Evolutionary conservation across 768 basidiomycete genomes (phyloP).

Genomic region (Boletales sp.): DNA sequence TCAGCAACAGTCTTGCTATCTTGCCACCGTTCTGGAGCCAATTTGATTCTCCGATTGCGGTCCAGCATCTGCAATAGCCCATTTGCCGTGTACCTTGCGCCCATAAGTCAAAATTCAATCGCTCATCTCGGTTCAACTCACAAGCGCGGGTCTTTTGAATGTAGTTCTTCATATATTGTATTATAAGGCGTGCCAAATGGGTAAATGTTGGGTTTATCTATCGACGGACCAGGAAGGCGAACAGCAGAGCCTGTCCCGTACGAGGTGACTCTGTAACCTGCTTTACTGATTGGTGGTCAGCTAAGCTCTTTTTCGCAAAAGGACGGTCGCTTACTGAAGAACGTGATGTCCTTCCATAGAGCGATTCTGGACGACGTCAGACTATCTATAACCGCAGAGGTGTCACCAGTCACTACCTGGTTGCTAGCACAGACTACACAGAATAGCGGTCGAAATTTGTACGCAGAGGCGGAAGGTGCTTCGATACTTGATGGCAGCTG

Average conservation of each 20-base stretch:
- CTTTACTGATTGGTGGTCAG: constrained; percentile 59
- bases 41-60: constrained; percentile 87
- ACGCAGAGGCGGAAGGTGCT: constrained; percentile 23
- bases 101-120: constrained; percentile 11
- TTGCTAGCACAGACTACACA: constrained; percentile 99
- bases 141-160: constrained; percentile 78
- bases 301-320: not conserved
- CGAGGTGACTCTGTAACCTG: constrained; percentile 87
- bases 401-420: constrained; percentile 52
- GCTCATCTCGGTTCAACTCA: constrained; percentile 38
- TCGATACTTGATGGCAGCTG: constrained; percentile 3
- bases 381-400: not conserved
- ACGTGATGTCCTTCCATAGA: constrained; percentile 98
- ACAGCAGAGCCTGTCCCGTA: constrained; percentile 97
- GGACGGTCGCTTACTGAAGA: constrained; percentile 58
- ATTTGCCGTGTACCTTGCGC: constrained; percentile 81
- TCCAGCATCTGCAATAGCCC: constrained; percentile 96
- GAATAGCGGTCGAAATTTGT: constrained; percentile 78
- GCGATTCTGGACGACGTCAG: constrained; percentile 62
- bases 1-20: constrained; percentile 88
- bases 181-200: constrained; percentile 97
- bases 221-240: constrained; percentile 90
- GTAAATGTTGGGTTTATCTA: constrained; percentile 98
- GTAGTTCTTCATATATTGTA: constrained; percentile 88
- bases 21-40: constrained; percentile 96